Evolutionary conservation across 352 stramenopile genomes (phyloP).

Genomic region (Phytophthora litchii): DNA sequence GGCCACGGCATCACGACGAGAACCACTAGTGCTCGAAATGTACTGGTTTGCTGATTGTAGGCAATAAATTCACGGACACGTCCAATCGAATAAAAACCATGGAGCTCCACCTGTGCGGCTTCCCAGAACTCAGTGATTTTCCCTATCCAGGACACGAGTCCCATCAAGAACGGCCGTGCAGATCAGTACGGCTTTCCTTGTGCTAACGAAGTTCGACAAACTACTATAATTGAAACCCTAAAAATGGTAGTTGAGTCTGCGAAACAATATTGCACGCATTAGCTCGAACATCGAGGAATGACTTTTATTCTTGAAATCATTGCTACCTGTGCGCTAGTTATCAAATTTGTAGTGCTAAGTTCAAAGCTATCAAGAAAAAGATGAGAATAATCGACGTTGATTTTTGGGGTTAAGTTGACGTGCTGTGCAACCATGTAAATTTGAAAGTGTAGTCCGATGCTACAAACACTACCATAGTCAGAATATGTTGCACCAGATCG

Average conservation of each 20-base stretch:
- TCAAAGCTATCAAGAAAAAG: no score
- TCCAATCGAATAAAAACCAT: slow-evolving; percentile 22
- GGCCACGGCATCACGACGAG: slow-evolving; percentile 19
- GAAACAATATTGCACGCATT: not conserved
- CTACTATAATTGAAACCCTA: not conserved
- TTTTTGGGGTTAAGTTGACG: not conserved
- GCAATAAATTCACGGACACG: slow-evolving; percentile 8
- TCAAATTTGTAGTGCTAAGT: no score
- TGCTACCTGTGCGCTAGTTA: no score
- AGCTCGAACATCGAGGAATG: no score
- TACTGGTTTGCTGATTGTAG: slow-evolving; percentile 8
- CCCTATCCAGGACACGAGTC: not conserved
- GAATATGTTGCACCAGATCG: not conserved
- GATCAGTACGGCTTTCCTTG: not conserved
- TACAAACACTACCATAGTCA: not conserved
- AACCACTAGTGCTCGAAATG: slow-evolving; percentile 1
- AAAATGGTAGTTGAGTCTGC: not conserved
- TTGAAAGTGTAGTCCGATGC: slow-evolving; percentile 39
- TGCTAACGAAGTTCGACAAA: not conserved
- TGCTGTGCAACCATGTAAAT: slow-evolving; percentile 35
- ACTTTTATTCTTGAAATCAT: no score
- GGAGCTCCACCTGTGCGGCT: slow-evolving; percentile 22
- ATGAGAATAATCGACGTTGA: no score
- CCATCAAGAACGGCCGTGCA: slow-evolving; percentile 5
- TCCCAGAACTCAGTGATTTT: slow-evolving; percentile 7